Conservation (phyloP, 2,329 filamentous ascomycete genomes). For the Orbilia brochopaga region DNA sequence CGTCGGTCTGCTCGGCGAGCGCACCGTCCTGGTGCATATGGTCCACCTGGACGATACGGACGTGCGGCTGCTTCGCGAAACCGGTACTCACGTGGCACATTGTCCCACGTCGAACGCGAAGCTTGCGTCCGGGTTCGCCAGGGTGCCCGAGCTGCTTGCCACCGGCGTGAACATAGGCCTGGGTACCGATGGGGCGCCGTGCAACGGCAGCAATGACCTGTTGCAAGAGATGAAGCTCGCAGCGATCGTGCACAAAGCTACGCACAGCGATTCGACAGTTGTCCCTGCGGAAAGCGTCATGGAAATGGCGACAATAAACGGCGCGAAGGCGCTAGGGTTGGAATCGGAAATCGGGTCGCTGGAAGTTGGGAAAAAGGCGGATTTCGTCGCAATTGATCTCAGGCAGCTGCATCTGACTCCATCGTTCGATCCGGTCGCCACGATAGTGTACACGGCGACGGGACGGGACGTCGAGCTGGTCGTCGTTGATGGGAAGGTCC, state of each 20-base stretch:
- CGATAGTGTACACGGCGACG: constrained; percentile 60
- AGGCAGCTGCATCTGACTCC: constrained; percentile 54
- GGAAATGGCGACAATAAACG: constrained; percentile 64
- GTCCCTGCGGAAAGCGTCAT: constrained; percentile 61
- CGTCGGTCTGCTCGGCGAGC: constrained; percentile 58
- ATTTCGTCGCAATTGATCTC: constrained; percentile 58
- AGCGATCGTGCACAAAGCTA: constrained; percentile 60
- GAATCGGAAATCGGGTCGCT: constrained; percentile 58
- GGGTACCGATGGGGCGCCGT: constrained; percentile 65
- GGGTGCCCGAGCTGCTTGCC: constrained; percentile 60
- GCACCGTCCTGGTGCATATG: constrained; percentile 64
- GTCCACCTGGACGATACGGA: constrained; percentile 62
- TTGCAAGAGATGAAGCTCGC: constrained; percentile 64
- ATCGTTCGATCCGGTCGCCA: constrained; percentile 57
- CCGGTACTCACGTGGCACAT: constrained; percentile 62
- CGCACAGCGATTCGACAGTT: constrained; percentile 57
- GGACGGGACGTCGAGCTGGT: constrained; percentile 61
- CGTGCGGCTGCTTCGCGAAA: constrained; percentile 58
- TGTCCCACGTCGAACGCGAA: constrained; percentile 64
- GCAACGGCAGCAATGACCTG: constrained; percentile 56
- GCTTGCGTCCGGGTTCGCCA: constrained; percentile 63
- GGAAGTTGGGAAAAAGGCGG: constrained; percentile 61
- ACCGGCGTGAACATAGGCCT: constrained; percentile 61
- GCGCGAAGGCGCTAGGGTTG: constrained; percentile 60
- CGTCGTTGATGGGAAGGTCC: constrained; percentile 59